These are phyloP conservation scores for Aspergillus avenaceus DNA, from an alignment of 495 filamentous ascomycete species.

Conservation along the genomic window DNA sequence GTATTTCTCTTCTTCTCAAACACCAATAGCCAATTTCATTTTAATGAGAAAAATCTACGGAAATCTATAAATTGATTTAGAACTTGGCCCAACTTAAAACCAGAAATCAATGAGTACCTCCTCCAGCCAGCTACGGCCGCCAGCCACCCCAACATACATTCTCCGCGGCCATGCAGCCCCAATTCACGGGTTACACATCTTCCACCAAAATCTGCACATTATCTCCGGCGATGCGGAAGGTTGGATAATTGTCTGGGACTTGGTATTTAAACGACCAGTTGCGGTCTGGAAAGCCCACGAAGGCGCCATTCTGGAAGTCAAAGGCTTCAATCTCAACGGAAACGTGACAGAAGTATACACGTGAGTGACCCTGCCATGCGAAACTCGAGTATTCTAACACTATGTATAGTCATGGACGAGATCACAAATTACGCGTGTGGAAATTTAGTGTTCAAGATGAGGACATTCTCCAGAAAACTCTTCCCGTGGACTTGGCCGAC, in stretches of 20 bases:
- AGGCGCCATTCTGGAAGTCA: slow-evolving; percentile 69
- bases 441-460: slow-evolving; percentile 58
- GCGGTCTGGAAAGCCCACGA: slow-evolving; percentile 86
- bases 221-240: slow-evolving; percentile 87
- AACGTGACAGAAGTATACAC: slow-evolving; percentile 59
- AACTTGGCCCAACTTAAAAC: too few relatives aligned
- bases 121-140: slow-evolving; percentile 23
- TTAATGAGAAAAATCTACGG: too few relatives aligned
- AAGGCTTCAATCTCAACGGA: slow-evolving; percentile 51
- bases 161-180: slow-evolving; percentile 81
- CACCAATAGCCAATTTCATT: too few relatives aligned
- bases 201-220: slow-evolving; percentile 68
- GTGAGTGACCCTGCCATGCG: slow-evolving; percentile 47
- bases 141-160: slow-evolving; percentile 75
- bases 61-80: too few relatives aligned
- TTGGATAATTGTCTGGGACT: slow-evolving; percentile 82
- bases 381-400: slow-evolving; percentile 3
- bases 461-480: slow-evolving; percentile 53
- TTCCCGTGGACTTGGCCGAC: slow-evolving; percentile 61
- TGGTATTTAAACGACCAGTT: slow-evolving; percentile 73
- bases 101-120: slow-evolving; percentile 1
- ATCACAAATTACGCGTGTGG: slow-evolving; percentile 86
- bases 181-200: slow-evolving; percentile 75
- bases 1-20: too few relatives aligned
- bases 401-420: slow-evolving; percentile 72